Evolutionary conservation across 495 filamentous ascomycete genomes (phyloP).

Genomic region (Pseudotulostoma volvatum): DNA sequence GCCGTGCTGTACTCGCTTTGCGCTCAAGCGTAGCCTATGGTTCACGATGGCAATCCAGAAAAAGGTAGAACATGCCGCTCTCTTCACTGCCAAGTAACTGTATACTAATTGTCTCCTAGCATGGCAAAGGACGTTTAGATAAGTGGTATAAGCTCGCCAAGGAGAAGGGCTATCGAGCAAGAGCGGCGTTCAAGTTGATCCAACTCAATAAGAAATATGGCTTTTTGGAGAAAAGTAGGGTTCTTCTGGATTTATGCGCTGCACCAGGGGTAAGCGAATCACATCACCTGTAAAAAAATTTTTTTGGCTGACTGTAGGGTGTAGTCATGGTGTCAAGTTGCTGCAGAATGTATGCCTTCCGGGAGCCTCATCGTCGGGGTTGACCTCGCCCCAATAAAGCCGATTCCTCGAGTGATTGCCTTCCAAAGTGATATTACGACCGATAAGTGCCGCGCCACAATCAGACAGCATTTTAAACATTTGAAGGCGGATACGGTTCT

Average conservation of each 20-base stretch:
- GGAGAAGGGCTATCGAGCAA: constrained; percentile 92
- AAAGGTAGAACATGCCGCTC: no score
- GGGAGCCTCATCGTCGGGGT: constrained; percentile 87
- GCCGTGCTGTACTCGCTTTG: no score
- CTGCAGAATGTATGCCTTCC: constrained; percentile 82
- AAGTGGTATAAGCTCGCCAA: constrained; percentile 96
- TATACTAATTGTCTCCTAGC: constrained; percentile 27
- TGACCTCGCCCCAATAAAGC: constrained; percentile 88
- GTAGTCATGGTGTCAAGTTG: constrained; percentile 95
- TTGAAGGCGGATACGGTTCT: constrained; percentile 98
- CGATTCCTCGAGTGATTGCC: constrained; percentile 80
- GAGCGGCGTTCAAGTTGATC: constrained; percentile 96
- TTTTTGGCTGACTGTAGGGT: no score
- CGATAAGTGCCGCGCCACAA: constrained; percentile 87
- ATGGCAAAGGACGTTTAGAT: constrained; percentile 97
- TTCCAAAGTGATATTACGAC: constrained; percentile 98
- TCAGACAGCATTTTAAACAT: constrained; percentile 78
- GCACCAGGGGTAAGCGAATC: constrained; percentile 79
- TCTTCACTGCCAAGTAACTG: no score
- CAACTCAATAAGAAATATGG: constrained; percentile 98
- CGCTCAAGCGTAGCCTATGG: no score
- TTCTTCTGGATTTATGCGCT: constrained; percentile 90
- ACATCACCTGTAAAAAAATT: no score
- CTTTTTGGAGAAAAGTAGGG: constrained; percentile 91
- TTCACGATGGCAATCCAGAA: constrained; percentile 84